Conservation (phyloP, 202 grass and related monocot species). For the Schoenoplectus triqueter region DNA sequence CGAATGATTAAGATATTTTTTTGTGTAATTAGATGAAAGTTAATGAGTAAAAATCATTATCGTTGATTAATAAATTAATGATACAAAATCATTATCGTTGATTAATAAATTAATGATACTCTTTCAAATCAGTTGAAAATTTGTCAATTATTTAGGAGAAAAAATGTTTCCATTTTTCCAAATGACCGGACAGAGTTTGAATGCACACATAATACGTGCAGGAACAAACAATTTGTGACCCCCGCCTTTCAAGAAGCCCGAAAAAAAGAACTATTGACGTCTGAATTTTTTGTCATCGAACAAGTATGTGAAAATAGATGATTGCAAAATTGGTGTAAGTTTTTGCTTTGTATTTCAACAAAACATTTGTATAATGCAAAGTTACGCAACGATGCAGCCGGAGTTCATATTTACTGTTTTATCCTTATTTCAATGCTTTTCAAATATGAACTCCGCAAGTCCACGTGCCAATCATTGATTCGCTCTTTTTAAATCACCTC, state of each 20-base stretch:
- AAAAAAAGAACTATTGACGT: neutral
- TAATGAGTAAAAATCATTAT: no score
- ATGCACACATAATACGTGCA: neutral
- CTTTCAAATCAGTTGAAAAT: no score
- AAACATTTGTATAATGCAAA: conserved; percentile 1
- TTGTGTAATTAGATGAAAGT: no score
- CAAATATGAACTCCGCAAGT: neutral
- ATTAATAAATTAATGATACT: no score
- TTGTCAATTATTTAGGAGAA: no score
- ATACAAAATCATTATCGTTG: no score
- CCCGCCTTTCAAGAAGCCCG: neutral
- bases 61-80: no score
- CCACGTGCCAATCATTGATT: conserved; percentile 28
- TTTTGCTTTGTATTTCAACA: conserved; percentile 9
- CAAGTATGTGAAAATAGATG: conserved; percentile 16
- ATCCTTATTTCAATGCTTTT: neutral
- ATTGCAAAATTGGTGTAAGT: neutral
- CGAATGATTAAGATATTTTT: no score
- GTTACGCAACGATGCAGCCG: neutral
- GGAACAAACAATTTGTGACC: neutral
- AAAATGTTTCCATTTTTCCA: no score
- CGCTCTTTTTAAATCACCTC: conserved; percentile 8
- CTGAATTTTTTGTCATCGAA: neutral
- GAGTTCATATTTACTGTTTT: neutral
- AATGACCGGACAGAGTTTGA: no score